Evolutionary conservation across 2,329 filamentous ascomycete genomes (phyloP).

Genomic region (Fusarium napiforme): DNA sequence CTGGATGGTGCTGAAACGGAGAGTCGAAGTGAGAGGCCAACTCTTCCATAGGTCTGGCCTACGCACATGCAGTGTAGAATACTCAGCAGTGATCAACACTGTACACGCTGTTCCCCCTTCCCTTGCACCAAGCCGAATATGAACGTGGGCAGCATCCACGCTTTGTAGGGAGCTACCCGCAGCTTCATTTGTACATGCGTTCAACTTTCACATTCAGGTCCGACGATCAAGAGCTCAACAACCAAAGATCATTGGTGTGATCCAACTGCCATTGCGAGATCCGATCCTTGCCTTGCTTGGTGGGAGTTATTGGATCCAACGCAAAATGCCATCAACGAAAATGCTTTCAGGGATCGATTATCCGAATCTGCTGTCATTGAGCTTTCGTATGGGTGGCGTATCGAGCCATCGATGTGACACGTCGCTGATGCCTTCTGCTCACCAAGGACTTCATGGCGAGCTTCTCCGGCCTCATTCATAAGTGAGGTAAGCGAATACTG

Average conservation of each 20-base stretch:
- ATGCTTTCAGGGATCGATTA: background rate
- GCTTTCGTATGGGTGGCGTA: accelerated
- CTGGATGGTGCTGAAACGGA: background rate
- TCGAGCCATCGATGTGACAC: background rate
- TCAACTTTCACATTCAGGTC: background rate
- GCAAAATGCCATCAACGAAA: background rate
- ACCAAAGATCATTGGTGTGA: background rate
- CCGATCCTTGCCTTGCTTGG: background rate
- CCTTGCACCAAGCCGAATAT: background rate
- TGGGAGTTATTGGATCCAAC: accelerated
- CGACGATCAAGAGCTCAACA: background rate
- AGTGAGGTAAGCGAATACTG: background rate
- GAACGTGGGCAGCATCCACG: background rate
- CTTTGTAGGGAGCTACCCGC: background rate
- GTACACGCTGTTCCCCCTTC: background rate
- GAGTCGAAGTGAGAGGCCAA: background rate
- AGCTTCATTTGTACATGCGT: background rate
- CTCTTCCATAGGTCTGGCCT: background rate
- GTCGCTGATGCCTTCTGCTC: background rate
- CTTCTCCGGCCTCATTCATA: background rate
- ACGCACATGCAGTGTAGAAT: background rate
- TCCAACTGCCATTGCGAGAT: background rate
- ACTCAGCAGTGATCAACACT: background rate
- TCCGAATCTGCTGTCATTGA: background rate
- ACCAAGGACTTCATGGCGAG: background rate